Conservation (phyloP, 2,329 filamentous ascomycete genomes). For the Phialophora chinensis region DNA sequence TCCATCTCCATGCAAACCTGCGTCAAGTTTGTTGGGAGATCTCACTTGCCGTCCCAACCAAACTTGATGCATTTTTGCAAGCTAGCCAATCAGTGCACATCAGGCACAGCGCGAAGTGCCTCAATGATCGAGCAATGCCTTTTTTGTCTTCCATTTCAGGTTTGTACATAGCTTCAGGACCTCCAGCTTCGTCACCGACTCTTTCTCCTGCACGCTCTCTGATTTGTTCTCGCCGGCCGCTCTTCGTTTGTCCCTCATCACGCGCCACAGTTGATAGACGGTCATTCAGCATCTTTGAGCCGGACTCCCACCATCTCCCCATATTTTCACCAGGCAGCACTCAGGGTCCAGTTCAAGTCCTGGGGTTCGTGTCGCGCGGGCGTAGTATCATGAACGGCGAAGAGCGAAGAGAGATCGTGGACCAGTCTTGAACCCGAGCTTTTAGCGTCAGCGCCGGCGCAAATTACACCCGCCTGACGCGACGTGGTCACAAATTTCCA, state of each 20-base stretch:
- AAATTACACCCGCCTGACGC: slow-evolving; percentile 8
- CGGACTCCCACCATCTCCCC: not conserved
- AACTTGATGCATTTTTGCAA: slow-evolving; percentile 16
- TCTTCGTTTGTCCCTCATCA: slow-evolving; percentile 2
- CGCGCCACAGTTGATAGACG: slow-evolving; percentile 1
- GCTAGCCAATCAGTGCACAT: slow-evolving; percentile 8
- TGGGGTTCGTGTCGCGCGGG: not conserved
- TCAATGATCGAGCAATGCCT: slow-evolving; percentile 7
- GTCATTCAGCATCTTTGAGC: not conserved
- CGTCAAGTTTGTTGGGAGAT: slow-evolving; percentile 18
- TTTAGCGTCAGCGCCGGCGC: slow-evolving; percentile 12
- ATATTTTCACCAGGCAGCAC: not conserved
- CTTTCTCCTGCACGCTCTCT: not conserved
- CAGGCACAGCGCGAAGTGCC: slow-evolving; percentile 1
- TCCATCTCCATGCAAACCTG: not conserved
- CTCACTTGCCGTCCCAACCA: slow-evolving; percentile 20
- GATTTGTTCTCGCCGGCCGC: not conserved
- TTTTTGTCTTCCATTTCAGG: not conserved
- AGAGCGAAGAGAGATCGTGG: not conserved
- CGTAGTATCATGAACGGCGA: not conserved
- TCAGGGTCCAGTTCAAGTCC: slow-evolving; percentile 1
- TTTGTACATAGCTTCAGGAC: slow-evolving; percentile 2
- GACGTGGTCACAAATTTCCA: slow-evolving; percentile 9
- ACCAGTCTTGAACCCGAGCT: not conserved
- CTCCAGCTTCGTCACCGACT: slow-evolving; percentile 23